Conservation (phyloP, 305 asterid species). For the Striga hermonthica region DNA sequence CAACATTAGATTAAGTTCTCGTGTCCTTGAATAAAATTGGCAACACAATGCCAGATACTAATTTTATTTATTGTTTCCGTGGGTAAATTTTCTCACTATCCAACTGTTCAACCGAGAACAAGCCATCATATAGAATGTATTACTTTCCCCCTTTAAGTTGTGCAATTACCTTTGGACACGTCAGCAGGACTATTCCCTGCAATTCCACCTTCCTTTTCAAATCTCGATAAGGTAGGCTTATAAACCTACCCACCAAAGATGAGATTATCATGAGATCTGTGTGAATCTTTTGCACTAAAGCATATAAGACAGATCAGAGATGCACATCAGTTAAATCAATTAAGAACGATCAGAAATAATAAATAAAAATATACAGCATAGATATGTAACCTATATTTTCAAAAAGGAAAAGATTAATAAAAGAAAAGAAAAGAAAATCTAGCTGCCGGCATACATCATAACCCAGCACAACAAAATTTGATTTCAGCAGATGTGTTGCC, state of each 20-base stretch:
- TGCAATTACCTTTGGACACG: slow-evolving; percentile 68
- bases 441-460: slow-evolving; percentile 60
- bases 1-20: slow-evolving; percentile 3
- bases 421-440: too few species aligned
- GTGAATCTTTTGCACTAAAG: slow-evolving; percentile 21
- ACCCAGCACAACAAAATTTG: slow-evolving; percentile 70
- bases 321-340: slow-evolving; percentile 12
- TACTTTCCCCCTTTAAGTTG: slow-evolving; percentile 26
- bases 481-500: slow-evolving; percentile 89
- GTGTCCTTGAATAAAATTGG: slow-evolving; percentile 21
- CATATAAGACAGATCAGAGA: slow-evolving; percentile 21
- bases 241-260: slow-evolving; percentile 61
- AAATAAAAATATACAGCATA: slow-evolving; percentile 5
- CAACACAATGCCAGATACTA: slow-evolving; percentile 21
- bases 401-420: too few species aligned
- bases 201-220: slow-evolving; percentile 82
- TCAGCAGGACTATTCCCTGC: slow-evolving; percentile 78
- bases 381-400: not conserved
- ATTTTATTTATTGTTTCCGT: slow-evolving; percentile 10
- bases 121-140: slow-evolving; percentile 15
- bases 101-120: slow-evolving; percentile 20
- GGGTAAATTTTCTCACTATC: not conserved
- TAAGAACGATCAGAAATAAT: slow-evolving; percentile 15
- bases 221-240: slow-evolving; percentile 75
- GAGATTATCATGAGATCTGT: slow-evolving; percentile 23